Evolutionary conservation across 495 filamentous ascomycete species (phyloP).

Genomic region (Annulohypoxylon maeteangense): DNA sequence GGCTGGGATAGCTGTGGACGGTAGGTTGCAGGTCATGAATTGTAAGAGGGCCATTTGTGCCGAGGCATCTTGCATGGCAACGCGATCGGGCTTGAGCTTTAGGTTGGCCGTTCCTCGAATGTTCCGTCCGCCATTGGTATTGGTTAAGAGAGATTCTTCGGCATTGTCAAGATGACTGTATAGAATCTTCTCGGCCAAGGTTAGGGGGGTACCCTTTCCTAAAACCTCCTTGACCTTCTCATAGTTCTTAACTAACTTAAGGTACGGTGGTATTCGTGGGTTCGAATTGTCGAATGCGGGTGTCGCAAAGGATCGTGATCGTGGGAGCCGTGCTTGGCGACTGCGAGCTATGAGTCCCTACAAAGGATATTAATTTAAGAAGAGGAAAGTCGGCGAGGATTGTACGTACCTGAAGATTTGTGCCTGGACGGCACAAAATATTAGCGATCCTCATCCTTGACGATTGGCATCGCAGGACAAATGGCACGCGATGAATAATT

Average conservation of each 20-base stretch:
- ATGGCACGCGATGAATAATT: slow-evolving; percentile 16
- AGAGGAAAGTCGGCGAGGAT: not conserved
- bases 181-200: slow-evolving; percentile 95
- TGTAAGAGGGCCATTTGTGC: slow-evolving; percentile 98
- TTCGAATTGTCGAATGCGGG: slow-evolving; percentile 45
- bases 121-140: slow-evolving; percentile 79
- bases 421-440: slow-evolving; percentile 43
- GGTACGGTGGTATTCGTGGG: slow-evolving; percentile 57
- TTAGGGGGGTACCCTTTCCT: slow-evolving; percentile 72
- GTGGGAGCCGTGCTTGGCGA: slow-evolving; percentile 38
- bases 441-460: slow-evolving; percentile 47
- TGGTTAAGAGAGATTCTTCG: slow-evolving; percentile 83
- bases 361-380: not conserved
- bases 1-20: slow-evolving; percentile 92
- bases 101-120: slow-evolving; percentile 91
- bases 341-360: slow-evolving; percentile 40
- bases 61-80: slow-evolving; percentile 99
- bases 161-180: slow-evolving; percentile 93
- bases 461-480: slow-evolving; percentile 37
- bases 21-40: slow-evolving; percentile 96
- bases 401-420: slow-evolving; percentile 42
- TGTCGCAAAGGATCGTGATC: slow-evolving; percentile 45
- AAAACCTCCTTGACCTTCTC: slow-evolving; percentile 75
- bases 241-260: slow-evolving; percentile 59
- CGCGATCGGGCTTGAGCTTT: slow-evolving; percentile 96